Conservation (phyloP, 306 rosid genomes). For the cucumber (Cucumis sativus) region DNA sequence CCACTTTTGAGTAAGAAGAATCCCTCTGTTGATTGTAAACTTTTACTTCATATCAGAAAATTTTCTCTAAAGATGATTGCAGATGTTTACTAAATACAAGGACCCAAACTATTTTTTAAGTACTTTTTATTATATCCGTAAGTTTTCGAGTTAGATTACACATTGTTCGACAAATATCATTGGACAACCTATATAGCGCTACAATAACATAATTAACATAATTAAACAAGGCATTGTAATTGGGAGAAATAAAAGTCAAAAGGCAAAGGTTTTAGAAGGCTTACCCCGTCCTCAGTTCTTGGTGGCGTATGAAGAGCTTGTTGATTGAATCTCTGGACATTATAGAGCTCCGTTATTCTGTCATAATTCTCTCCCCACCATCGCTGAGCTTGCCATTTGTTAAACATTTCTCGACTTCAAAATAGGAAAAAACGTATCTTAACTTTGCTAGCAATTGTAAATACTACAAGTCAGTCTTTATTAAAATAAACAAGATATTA, state of each 20-base stretch:
- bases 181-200: no score
- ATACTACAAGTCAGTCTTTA: background rate
- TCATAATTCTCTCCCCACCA: conserved; percentile 99
- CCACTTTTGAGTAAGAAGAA: conserved; percentile 38
- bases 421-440: conserved; percentile 11
- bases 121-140: background rate
- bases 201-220: no score
- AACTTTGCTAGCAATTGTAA: conserved; percentile 10
- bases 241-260: background rate
- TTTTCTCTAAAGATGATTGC: background rate
- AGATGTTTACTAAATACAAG: background rate
- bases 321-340: conserved; percentile 64
- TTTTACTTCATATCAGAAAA: background rate
- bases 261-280: background rate
- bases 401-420: conserved; percentile 86
- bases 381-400: conserved; percentile 77
- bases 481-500: background rate
- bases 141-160: no score
- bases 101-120: background rate
- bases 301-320: conserved; percentile 67
- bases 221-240: background rate
- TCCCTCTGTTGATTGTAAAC: conserved; percentile 31
- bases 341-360: conserved; percentile 80
- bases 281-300: conserved; percentile 83
- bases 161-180: no score